Base-by-base conservation (phyloP, 139 green algal genomes). In the Chlorella sp. region DNA sequence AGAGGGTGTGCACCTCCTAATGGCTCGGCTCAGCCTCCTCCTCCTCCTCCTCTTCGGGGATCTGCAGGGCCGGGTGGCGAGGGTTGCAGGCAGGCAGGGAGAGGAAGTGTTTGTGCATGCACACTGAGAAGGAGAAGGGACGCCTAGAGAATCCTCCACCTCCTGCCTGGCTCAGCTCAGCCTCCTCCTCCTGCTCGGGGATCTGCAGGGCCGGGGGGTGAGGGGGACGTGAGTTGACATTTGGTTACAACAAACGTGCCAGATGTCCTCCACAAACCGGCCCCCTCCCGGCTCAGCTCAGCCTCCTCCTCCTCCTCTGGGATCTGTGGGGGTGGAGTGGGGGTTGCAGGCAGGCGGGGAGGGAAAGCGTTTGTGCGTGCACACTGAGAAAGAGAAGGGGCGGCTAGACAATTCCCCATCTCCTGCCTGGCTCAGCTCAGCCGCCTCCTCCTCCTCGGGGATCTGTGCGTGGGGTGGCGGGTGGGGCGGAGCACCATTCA, bases 261-360 rank as follows among this genome's bases (percentile, higher is more conserved):
- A n/a, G 79, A 99, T 96, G 53, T 94, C 91, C 26, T 95, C 94
- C 89, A 98, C 96, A 60, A 99, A 93, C 91, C 95, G 89, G 91
- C 99, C 97, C 93, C 97, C 95, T 77, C 95, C 87, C 98, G 96
- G 4, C 96, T 94, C 40, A 98, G 89, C 53, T 98, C 95, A 60
- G 95, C 94, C 21, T 97, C 96, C 42, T 97, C 94, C 18, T 97
- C 96, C 37, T 97, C 94, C 26, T 96, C 95, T 3, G 96, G 96
- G 3, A 99, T n/a, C n/a, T n/a, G n/a, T n/a, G n/a, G n/a, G n/a
- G n/a, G n/a, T n/a, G n/a, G n/a, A n/a, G n/a, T n/a, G n/a, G n/a
- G n/a, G n/a, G n/a, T n/a, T n/a, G n/a, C n/a, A n/a, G n/a, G n/a
- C n/a, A 32, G 32, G n/a, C n/a, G n/a, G n/a, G n/a, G n/a, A n/a